Evolutionary conservation across 2,329 filamentous ascomycete genomes (phyloP).

Genomic region (Rhynchosporium graminicola): DNA sequence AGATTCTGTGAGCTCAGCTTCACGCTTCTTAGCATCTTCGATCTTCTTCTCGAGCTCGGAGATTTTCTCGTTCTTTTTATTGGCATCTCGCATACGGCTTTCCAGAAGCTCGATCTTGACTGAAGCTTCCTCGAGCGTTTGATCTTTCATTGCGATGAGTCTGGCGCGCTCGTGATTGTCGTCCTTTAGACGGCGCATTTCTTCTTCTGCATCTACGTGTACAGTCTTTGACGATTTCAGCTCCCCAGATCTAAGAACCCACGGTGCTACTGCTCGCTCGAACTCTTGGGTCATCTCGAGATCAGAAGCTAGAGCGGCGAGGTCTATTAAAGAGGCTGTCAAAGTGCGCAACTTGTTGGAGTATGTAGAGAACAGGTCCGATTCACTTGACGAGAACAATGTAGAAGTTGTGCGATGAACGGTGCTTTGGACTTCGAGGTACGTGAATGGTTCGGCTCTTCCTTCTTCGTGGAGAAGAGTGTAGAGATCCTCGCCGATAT

Average conservation of each 20-base stretch:
- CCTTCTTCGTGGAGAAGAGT: constrained; percentile 70
- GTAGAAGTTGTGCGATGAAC: constrained; percentile 58
- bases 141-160: constrained; percentile 71
- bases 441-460: constrained; percentile 65
- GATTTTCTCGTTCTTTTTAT: constrained; percentile 72
- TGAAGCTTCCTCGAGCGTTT: constrained; percentile 81
- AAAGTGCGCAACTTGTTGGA: constrained; percentile 66
- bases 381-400: constrained; percentile 57
- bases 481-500: constrained; percentile 66
- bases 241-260: constrained; percentile 79
- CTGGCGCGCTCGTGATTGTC: constrained; percentile 77
- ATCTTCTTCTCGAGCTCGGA: constrained; percentile 63
- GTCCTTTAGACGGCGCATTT: constrained; percentile 77
- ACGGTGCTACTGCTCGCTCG: constrained; percentile 73
- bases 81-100: constrained; percentile 80
- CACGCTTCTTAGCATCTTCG: constrained; percentile 52
- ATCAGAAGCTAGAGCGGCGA: constrained; percentile 69
- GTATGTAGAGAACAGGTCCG: constrained; percentile 71
- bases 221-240: constrained; percentile 80
- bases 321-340: constrained; percentile 65
- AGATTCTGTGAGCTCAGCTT: constrained; percentile 59
- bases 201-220: constrained; percentile 80
- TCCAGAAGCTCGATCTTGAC: constrained; percentile 93
- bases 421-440: constrained; percentile 64
- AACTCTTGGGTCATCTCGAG: constrained; percentile 77